Base-by-base conservation (phyloP, 345 rosid species). In the Eucalyptus victrix region DNA sequence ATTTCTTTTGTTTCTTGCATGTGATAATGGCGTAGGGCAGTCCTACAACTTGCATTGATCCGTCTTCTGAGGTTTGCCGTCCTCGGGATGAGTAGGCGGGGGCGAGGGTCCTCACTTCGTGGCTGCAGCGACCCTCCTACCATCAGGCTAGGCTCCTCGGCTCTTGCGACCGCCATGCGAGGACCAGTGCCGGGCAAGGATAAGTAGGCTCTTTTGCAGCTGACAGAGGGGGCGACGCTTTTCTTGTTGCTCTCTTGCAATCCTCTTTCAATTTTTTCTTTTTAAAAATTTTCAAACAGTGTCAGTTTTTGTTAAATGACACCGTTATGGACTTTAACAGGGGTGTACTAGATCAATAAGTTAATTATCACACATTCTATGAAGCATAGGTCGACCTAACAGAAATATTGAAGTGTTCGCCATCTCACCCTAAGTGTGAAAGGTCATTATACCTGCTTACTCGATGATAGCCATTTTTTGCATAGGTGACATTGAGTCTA, bases 391-490 rank as follows among this genome's bases (percentile, higher is more conserved):
- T 53, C 56, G 56, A 53, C 24, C 56, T 53, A 53, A 53, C 24
- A 53, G 0, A 4, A 53, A 53, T 19, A 18, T 53, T 19, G 56
- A 53, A 53, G 56, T 2, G 56, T 19, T 53, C 4, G 0, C 5
- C 56, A 53, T 1, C 56, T 53, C 56, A 53, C 1, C 10, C 24
- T 0, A 53, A 19, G 5, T 10, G 0, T 1, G 2, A 53, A 53
- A 53, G 2, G 0, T 19, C 56, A 8, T 53, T 21, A 53, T 21
- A 53, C 11, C 0, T 53, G 0, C 0, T 0, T 53, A 21, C 26
- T 0, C 0, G 0, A 53, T 8, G 5, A 8, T 53, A 53, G 11
- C 8, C 2, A 21, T 1, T 19, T 19, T 53, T 0, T 53, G 1
- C 2, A 4, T 2, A 21, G 2, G 58, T 53, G 1, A 53, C 58